phyloP scores from a whole-genome alignment of 2,329 filamentous ascomycete genomes.

The Colletotrichum shisoi region DNA sequence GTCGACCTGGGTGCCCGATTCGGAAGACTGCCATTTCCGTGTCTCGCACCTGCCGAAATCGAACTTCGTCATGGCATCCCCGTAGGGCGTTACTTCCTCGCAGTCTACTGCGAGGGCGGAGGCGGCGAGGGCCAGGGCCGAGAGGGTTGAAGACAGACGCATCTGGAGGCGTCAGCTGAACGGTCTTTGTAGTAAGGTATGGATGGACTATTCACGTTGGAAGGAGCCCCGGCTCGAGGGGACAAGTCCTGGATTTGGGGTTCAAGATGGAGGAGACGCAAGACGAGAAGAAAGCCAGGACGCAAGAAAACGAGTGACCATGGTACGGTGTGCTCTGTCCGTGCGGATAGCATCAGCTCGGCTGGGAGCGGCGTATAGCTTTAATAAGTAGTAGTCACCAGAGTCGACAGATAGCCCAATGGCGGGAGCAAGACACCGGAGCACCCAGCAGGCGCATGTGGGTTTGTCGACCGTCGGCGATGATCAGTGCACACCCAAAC shows the following conservation, averaged over 20 bases:
- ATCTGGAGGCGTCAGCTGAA: not conserved
- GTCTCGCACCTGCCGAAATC: not conserved
- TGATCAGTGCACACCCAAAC: not conserved
- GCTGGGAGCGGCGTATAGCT: not conserved
- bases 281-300: not conserved
- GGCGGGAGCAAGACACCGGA: not conserved
- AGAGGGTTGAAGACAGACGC: not conserved
- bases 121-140: not conserved
- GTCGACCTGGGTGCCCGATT: constrained; percentile 5
- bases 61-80: constrained; percentile 12
- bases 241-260: not conserved
- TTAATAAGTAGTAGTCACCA: not conserved
- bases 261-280: not conserved
- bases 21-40: constrained; percentile 13
- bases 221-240: not conserved
- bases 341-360: not conserved
- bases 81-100: not conserved
- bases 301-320: not conserved
- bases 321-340: not conserved
- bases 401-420: not conserved
- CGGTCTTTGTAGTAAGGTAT: no score
- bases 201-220: not conserved
- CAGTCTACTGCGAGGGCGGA: not conserved
- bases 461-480: not conserved
- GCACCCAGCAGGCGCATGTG: not conserved